Evolutionary conservation across 2,329 filamentous ascomycete genomes (phyloP), one percentile per base, ranked within the genome.

Genomic region (Penicillium sp.): DNA sequence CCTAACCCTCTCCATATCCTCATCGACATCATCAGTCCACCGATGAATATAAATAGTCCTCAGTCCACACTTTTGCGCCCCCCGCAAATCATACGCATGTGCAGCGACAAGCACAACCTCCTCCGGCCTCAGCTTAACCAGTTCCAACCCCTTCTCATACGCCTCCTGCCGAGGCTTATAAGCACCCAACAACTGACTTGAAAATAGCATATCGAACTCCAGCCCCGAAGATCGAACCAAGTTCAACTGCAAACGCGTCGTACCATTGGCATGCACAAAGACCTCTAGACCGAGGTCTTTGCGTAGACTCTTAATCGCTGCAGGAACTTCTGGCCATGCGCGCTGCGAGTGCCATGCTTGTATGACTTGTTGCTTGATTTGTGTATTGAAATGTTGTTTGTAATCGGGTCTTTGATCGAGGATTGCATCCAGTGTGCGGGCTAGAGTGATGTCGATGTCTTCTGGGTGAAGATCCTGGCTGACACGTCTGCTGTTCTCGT

Each of bases 211-310:
- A 52, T 79, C 61, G 63, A 81, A 81, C 0, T 52, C 56, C 37
- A 81, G 57, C 0, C 71, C 73, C 1, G 77, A 75, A 0, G 72
- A 80, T 25, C 68, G 65, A 1, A 63, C 65, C 2, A 82, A 67
- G 57, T 82, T 77, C 2, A 82, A 71, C 54, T 81, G 79, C 1
- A 81, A 66, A 13, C 79, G 72, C 2, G 75, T 77, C 0, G 77
- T 80, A 0, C 79, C 79, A 49, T 82, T 82, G 5, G 78, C 79
- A 40, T 76, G 71, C 4, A 81, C 78, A 44, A 78, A 75, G 0
- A 75, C 60, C 50, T 77, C 72, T 6, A 72, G 63, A 1, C 66
- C 68, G 12, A 54, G 50, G 3, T 66, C 57, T 1, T 66, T 60
- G 12, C 69, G 63, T 1, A 81, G 61, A 0, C 56, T 56, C 2